A percentile compares a stretch with the other conserved stretches of the same genome.
These are phyloP conservation scores for Chlorociboria aeruginascens DNA, from an alignment of 495 filamentous ascomycete genomes.

Conservation along the genomic window DNA sequence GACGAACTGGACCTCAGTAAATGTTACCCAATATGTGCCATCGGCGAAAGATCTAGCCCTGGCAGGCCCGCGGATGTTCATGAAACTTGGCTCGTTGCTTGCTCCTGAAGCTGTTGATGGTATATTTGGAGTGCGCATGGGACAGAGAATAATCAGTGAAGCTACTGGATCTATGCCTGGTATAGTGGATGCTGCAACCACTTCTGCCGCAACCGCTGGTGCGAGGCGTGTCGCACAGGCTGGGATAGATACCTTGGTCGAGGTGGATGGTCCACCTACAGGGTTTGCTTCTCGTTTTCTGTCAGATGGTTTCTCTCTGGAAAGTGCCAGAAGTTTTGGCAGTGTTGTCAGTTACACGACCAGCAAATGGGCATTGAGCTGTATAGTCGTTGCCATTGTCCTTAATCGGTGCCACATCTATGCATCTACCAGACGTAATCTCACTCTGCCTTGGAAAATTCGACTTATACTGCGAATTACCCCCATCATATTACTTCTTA, in stretches of 20 bases:
- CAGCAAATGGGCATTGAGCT: conserved; percentile 85
- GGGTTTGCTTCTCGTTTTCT: conserved; percentile 25
- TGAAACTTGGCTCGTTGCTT: conserved; percentile 45
- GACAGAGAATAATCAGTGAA: conserved; percentile 49
- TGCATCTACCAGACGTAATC: conserved; percentile 69
- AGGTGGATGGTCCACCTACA: conserved; percentile 10
- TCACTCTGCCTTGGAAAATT: conserved; percentile 57
- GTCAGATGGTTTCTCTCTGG: conserved; percentile 28
- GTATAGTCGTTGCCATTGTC: conserved; percentile 73
- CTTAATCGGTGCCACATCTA: conserved; percentile 90
- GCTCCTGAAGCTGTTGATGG: conserved; percentile 51
- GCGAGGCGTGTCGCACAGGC: conserved; percentile 17
- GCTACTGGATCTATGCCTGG: conserved; percentile 28
- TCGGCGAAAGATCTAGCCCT: conserved; percentile 39
- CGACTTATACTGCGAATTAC: conserved; percentile 61
- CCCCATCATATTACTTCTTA: conserved; percentile 62
- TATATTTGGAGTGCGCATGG: conserved; percentile 33
- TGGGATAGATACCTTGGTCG: conserved; percentile 26
- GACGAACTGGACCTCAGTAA: conserved; percentile 18
- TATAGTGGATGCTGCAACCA: conserved; percentile 11
- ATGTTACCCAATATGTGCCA: conserved; percentile 21
- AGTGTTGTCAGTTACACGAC: conserved; percentile 87
- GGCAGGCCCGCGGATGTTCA: conserved; percentile 51
- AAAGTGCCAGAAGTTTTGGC: conserved; percentile 49
- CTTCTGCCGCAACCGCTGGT: conserved; percentile 29